Base-by-base conservation (phyloP, 2,329 filamentous ascomycete species). In the Elsinoe arachidis region DNA sequence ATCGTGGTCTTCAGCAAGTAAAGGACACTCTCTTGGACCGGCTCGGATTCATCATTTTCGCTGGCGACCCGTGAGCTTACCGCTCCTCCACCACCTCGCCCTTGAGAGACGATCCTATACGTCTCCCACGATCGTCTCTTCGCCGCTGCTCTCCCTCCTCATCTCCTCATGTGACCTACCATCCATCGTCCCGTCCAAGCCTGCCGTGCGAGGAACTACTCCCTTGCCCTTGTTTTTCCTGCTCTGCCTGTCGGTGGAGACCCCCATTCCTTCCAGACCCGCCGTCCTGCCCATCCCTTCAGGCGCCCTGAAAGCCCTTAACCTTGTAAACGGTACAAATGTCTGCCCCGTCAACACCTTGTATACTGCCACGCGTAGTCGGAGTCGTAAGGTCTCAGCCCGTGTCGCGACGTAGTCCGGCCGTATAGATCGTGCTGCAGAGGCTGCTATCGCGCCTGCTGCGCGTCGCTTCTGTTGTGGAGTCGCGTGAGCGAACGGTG, bases 281-380 rank as follows among this genome's bases (percentile, higher is more conserved):
- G 21, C 34, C 30, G 49, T 53, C 54, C 15, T 56, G 2, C 54
- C 39, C 43, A 43, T 56, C n/a, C 54, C 39, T 33, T 56, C 54
- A 5, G 43, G 55, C 44, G 55, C 17, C 14, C 66, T 66, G 46
- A 61, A 57, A 61, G 59, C 65, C 59, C 60, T 65, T 55, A 90
- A 75, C 46, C 80, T 72, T 57, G 83, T 76, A 60, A 88, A 78
- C 1, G 86, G 84, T 26, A 87, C 77, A 58, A 80, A 74, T 56
- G 83, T 79, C 70, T 91, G 87, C 59, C 86, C 83, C 1, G 87
- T 90, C 58, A 79, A 80, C 62, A 91, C 76, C 71, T 90, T 90
- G 76, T 90, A 90, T 66, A 80, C 80, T 12, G 86, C 87, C 17
- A 90, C 79, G 26, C 80, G 78, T 14, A 91, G 80, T n/a, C 86